Conservation (phyloP, 257 asterid genomes). For the Primulina eburnea region DNA sequence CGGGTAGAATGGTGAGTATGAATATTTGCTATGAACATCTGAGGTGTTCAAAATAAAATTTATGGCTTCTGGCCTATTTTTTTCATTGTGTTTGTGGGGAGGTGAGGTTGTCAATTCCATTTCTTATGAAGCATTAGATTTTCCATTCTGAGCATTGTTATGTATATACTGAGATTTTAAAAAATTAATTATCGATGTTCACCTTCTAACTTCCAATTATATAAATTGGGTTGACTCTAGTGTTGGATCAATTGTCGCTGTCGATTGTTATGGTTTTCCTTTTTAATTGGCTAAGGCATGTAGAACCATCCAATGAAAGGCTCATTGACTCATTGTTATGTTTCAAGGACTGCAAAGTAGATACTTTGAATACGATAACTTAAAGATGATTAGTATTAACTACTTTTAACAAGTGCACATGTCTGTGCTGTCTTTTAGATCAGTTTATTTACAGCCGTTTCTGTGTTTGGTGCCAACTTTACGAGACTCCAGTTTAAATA, state of each 20-base stretch:
- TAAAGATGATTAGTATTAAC: background rate
- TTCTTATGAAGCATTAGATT: background rate
- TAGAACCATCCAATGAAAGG: background rate
- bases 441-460: background rate
- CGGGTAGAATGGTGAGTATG: background rate
- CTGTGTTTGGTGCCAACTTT: constrained; percentile 1
- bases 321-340: background rate
- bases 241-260: background rate
- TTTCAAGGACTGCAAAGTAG: background rate
- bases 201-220: background rate
- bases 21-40: background rate
- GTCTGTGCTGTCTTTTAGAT: background rate
- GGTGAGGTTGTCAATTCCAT: background rate
- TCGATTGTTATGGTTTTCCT: background rate
- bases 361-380: background rate
- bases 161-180: background rate
- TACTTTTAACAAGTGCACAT: background rate
- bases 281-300: background rate
- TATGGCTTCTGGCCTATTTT: background rate
- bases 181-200: no score
- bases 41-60: no score
- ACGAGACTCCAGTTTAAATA: constrained; percentile 5
- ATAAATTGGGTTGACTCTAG: background rate
- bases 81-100: background rate
- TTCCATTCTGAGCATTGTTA: background rate